phyloP scores from a whole-genome alignment of 148 eudicot species.

The Drosera capensis region DNA sequence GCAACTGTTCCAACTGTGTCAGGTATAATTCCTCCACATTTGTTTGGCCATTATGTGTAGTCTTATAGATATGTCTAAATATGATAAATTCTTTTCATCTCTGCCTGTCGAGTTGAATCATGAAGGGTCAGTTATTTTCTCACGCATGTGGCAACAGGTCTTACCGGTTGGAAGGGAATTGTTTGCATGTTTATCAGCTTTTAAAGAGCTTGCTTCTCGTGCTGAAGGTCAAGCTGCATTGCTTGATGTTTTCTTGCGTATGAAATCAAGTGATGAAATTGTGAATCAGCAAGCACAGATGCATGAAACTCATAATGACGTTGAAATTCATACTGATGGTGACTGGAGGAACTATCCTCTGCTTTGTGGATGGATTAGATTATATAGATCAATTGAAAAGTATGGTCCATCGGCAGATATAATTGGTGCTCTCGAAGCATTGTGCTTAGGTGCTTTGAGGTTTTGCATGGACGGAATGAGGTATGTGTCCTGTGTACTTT shows the following conservation, averaged over 20 bases:
- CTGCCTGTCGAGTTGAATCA: neutral
- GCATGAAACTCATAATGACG: slow-evolving; percentile 22
- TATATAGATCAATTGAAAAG: slow-evolving; percentile 46
- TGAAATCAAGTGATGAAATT: slow-evolving; percentile 22
- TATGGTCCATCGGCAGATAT: slow-evolving; percentile 36
- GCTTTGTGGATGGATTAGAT: slow-evolving; percentile 50
- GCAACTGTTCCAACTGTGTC: slow-evolving; percentile 44
- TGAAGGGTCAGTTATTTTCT: neutral
- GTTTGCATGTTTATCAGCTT: slow-evolving; percentile 51
- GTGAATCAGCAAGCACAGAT: slow-evolving; percentile 26
- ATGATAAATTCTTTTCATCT: neutral
- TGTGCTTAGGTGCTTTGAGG: slow-evolving; percentile 47
- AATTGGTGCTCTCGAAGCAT: slow-evolving; percentile 42
- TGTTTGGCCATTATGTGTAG: slow-evolving; percentile 1
- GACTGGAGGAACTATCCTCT: slow-evolving; percentile 63
- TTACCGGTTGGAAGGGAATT: slow-evolving; percentile 78
- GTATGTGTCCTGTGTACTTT: slow-evolving; percentile 15
- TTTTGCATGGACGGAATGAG: slow-evolving; percentile 71
- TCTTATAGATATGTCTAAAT: neutral
- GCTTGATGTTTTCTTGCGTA: slow-evolving; percentile 23
- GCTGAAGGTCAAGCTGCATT: slow-evolving; percentile 54
- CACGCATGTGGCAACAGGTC: slow-evolving; percentile 19
- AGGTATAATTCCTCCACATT: too few relatives aligned
- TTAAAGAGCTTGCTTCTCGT: slow-evolving; percentile 44
- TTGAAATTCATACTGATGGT: slow-evolving; percentile 16